phyloP scores from a whole-genome alignment of 768 basidiomycete genomes.

The Kwoniella sp. region DNA sequence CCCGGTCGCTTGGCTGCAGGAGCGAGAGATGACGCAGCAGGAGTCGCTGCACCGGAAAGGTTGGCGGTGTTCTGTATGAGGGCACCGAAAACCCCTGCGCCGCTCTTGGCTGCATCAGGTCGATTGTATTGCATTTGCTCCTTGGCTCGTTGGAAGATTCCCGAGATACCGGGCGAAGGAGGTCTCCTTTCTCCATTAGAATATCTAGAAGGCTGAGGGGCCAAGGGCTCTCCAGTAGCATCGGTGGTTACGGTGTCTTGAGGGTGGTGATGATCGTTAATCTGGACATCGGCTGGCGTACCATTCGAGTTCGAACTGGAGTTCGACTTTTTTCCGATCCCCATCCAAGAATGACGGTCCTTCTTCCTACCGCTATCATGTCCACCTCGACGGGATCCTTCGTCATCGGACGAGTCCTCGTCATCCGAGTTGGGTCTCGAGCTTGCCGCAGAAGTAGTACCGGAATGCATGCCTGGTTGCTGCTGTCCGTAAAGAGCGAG shows the following conservation, averaged over 20 bases:
- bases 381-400: slow-evolving; percentile 27
- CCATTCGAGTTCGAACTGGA: slow-evolving; percentile 19
- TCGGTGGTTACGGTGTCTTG: not conserved
- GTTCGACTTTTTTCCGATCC: slow-evolving; percentile 18
- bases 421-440: slow-evolving; percentile 50
- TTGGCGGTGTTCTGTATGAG: slow-evolving; percentile 72
- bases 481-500: slow-evolving; percentile 65
- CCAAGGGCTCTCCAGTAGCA: slow-evolving; percentile 9
- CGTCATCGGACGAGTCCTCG: slow-evolving; percentile 36
- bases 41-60: slow-evolving; percentile 62
- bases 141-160: slow-evolving; percentile 30
- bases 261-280: slow-evolving; percentile 21
- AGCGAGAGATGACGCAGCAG: slow-evolving; percentile 58
- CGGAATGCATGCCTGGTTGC: slow-evolving; percentile 49
- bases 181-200: slow-evolving; percentile 21
- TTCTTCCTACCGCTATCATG: slow-evolving; percentile 16
- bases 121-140: slow-evolving; percentile 43
- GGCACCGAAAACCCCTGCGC: slow-evolving; percentile 69
- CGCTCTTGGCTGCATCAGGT: slow-evolving; percentile 59
- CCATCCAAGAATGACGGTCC: slow-evolving; percentile 15
- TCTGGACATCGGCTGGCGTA: slow-evolving; percentile 29
- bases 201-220: slow-evolving; percentile 6
- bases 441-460: slow-evolving; percentile 48
- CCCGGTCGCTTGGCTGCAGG: slow-evolving; percentile 68
- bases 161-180: slow-evolving; percentile 27